Evolutionary conservation across 257 asterid genomes (phyloP).

Genomic region (Solanum chmielewskii): DNA sequence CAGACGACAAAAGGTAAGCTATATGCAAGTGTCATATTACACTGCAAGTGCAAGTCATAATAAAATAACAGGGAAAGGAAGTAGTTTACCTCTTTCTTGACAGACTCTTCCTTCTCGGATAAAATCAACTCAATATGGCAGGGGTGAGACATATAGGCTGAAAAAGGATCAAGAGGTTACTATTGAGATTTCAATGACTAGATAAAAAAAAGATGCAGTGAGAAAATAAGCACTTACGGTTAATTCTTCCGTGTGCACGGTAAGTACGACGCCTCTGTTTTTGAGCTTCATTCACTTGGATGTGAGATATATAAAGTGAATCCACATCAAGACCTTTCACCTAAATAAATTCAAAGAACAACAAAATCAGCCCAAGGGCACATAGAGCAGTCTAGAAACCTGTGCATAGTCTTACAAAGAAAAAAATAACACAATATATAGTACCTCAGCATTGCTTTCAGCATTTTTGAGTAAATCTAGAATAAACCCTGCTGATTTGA

Average conservation of each 20-base stretch:
- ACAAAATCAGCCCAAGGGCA: neutral
- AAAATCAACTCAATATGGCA: conserved; percentile 62
- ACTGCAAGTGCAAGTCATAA: neutral
- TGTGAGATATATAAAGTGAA: conserved; percentile 57
- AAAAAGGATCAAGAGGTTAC: neutral
- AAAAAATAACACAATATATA: neutral
- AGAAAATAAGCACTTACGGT: conserved; percentile 29
- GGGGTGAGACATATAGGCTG: conserved; percentile 68
- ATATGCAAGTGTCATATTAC: neutral
- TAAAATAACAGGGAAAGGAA: neutral
- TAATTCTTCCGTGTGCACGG: conserved; percentile 73
- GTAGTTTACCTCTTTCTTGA: conserved; percentile 47
- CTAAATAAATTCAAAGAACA: conserved; percentile 4
- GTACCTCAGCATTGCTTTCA: conserved; percentile 67
- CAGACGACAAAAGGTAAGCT: neutral
- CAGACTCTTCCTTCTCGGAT: conserved; percentile 63
- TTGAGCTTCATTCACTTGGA: conserved; percentile 66
- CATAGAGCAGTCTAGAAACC: neutral
- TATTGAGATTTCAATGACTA: neutral
- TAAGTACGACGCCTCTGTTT: conserved; percentile 71
- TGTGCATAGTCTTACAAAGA: neutral
- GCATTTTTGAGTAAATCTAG: conserved; percentile 67
- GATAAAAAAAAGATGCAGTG: neutral
- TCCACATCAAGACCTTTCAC: conserved; percentile 76
- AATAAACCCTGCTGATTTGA: conserved; percentile 53